phyloP scores from a whole-genome alignment of 169 alveolate species.

The Plasmodium adleri region DNA sequence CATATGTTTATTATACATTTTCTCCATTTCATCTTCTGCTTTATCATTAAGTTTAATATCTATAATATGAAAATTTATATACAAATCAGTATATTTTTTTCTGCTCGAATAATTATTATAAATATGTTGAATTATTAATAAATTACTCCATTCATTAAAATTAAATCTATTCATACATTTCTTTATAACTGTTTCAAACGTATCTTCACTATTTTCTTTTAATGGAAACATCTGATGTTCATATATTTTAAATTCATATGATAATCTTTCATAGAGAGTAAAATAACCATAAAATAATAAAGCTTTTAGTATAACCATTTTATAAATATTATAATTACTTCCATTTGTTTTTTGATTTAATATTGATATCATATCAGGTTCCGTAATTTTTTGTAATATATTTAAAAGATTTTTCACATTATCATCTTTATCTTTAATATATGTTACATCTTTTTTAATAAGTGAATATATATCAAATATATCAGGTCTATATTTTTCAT shows the following conservation, averaged over 20 bases:
- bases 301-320: slow-evolving; percentile 33
- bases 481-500: slow-evolving; percentile 35
- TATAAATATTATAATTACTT: slow-evolving; percentile 18
- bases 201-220: slow-evolving; percentile 32
- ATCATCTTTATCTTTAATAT: slow-evolving; percentile 37
- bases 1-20: not conserved
- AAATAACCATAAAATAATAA: slow-evolving; percentile 59
- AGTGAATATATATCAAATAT: slow-evolving; percentile 51
- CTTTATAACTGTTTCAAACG: slow-evolving; percentile 38
- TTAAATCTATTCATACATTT: slow-evolving; percentile 24
- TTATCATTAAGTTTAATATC: slow-evolving; percentile 1
- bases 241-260: slow-evolving; percentile 60
- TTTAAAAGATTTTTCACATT: slow-evolving; percentile 6
- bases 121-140: slow-evolving; percentile 36
- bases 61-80: slow-evolving; percentile 32
- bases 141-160: slow-evolving; percentile 45
- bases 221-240: slow-evolving; percentile 49
- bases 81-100: slow-evolving; percentile 8
- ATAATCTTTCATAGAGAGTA: slow-evolving; percentile 42
- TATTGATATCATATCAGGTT: slow-evolving; percentile 21
- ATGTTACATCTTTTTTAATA: slow-evolving; percentile 10
- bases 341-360: slow-evolving; percentile 22
- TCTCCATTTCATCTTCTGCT: not conserved
- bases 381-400: slow-evolving; percentile 19
- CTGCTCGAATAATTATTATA: slow-evolving; percentile 40